These are phyloP conservation scores for Mortierella hygrophila DNA, from an alignment of 192 early-diverging fungal genomes.

Conservation along the genomic window DNA sequence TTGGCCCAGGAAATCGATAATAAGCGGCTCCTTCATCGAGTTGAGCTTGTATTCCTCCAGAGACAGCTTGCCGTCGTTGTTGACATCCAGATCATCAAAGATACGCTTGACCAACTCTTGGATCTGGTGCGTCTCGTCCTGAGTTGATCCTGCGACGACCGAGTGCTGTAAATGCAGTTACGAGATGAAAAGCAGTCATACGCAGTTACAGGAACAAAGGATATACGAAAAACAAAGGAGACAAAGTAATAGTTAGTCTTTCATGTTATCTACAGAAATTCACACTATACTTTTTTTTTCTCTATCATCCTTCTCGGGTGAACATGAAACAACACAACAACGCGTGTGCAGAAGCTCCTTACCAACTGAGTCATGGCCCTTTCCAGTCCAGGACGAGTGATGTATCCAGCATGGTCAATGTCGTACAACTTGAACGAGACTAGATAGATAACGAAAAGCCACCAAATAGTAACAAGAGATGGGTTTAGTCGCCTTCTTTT, in stretches of 20 bases:
- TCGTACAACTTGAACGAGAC: constrained; percentile 87
- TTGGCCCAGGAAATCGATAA: constrained; percentile 82
- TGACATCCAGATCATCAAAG: constrained; percentile 85
- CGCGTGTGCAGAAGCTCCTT: neutral
- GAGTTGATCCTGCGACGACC: constrained; percentile 59
- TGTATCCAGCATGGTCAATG: constrained; percentile 80
- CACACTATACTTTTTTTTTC: neutral
- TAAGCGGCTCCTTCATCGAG: constrained; percentile 83
- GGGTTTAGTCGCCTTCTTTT: neutral
- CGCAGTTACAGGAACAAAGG: constrained; percentile 4
- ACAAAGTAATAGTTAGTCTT: constrained; percentile 1
- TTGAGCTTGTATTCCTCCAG: constrained; percentile 83
- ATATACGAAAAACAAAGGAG: constrained; percentile 14
- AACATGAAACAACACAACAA: neutral
- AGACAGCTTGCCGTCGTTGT: constrained; percentile 82
- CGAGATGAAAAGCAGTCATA: neutral
- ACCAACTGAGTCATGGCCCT: constrained; percentile 84
- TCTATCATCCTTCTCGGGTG: neutral
- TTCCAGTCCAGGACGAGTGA: constrained; percentile 79
- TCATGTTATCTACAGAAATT: neutral
- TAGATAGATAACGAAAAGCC: constrained; percentile 36
- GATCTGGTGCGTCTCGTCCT: constrained; percentile 77
- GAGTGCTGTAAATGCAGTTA: constrained; percentile 32
- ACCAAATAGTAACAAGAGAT: neutral
- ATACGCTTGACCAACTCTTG: constrained; percentile 74